Conservation (phyloP, 176 grass and related monocot species). For the Oryza meridionalis region DNA sequence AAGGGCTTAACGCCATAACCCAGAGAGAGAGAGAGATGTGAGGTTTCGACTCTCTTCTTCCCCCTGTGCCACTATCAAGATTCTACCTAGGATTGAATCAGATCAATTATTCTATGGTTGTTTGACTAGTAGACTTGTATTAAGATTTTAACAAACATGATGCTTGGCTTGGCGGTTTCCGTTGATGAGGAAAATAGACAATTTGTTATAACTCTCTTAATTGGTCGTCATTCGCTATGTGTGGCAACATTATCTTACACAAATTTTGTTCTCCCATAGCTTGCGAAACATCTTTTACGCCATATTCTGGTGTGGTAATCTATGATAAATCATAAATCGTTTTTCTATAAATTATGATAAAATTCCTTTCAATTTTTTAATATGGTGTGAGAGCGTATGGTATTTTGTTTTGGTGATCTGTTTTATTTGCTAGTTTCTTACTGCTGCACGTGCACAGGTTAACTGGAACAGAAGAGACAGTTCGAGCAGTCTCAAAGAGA, state of each 20-base stretch:
- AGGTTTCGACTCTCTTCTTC: too few relatives aligned
- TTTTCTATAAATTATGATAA: not conserved
- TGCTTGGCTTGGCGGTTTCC: not conserved
- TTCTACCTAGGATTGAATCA: not conserved
- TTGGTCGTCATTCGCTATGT: not conserved
- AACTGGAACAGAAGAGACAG: constrained; percentile 77
- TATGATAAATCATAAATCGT: not conserved
- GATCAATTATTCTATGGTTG: not conserved
- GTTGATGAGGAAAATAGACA: not conserved
- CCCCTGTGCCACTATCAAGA: not conserved
- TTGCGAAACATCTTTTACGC: not conserved
- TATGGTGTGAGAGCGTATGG: not conserved
- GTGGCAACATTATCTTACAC: constrained; percentile 15
- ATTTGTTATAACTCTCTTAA: not conserved
- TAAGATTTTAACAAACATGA: not conserved
- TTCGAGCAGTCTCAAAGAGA: constrained; percentile 76
- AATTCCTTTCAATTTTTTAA: not conserved
- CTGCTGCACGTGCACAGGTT: constrained; percentile 60
- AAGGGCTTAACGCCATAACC: too few relatives aligned
- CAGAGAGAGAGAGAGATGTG: too few relatives aligned
- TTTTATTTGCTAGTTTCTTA: constrained; percentile 37
- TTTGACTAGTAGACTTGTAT: not conserved
- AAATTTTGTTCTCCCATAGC: not conserved
- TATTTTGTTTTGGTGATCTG: not conserved
- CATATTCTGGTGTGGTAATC: constrained; percentile 5